Percentiles rank a stretch among this genome's conserved stretches.
Evolutionary conservation across 2,329 filamentous ascomycete genomes (phyloP).

Genomic region (Cercospora nicotianae): DNA sequence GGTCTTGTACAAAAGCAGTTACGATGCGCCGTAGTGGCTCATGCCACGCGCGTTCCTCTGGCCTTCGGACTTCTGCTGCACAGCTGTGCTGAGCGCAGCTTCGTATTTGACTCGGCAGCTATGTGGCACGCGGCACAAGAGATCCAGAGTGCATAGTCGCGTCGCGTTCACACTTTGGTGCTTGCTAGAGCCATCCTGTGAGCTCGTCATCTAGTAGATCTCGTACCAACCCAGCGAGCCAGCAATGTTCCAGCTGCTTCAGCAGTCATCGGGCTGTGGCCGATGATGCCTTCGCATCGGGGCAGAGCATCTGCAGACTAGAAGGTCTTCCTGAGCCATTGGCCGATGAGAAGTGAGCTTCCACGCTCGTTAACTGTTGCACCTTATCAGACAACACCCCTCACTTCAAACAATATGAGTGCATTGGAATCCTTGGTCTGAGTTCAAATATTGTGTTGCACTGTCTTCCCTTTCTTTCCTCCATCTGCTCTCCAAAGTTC

Average conservation of each 20-base stretch:
- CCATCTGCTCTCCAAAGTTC: not conserved
- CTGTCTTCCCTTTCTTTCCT: not conserved
- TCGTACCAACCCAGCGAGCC: not conserved
- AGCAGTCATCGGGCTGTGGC: not conserved
- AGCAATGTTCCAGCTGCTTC: not conserved
- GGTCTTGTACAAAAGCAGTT: not conserved
- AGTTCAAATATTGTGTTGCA: not conserved
- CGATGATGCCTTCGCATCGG: not conserved
- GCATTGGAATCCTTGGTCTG: not conserved
- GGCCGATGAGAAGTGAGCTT: not conserved
- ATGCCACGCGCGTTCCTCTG: not conserved
- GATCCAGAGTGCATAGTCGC: not conserved
- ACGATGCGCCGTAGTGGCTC: not conserved
- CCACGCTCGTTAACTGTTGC: not conserved
- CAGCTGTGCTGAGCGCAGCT: not conserved
- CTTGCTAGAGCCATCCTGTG: not conserved
- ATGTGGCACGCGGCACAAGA: not conserved
- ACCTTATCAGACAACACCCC: not conserved
- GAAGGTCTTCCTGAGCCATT: not conserved
- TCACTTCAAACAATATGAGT: not conserved
- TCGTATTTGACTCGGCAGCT: slow-evolving; percentile 3
- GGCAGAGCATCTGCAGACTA: not conserved
- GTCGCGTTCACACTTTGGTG: not conserved
- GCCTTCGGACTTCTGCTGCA: not conserved
- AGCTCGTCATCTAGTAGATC: not conserved